phyloP scores from a whole-genome alignment of 2,329 filamentous ascomycete species.

The Penicillium sp. region DNA sequence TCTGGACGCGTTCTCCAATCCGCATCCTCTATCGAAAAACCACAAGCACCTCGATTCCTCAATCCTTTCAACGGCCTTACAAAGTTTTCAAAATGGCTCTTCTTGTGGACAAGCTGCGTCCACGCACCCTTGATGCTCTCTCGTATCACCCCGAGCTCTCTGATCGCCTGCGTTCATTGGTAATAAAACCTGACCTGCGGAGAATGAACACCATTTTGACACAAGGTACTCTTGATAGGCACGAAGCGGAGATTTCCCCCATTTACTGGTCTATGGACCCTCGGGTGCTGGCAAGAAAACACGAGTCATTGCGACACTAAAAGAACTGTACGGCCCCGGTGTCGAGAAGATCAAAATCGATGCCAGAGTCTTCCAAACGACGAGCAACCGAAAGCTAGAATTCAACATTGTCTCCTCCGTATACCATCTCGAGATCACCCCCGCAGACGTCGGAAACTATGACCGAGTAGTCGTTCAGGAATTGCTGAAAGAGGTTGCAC shows the following conservation, averaged over 20 bases:
- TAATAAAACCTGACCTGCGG: conserved; percentile 42
- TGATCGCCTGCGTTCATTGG: conserved; percentile 78
- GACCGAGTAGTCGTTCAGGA: conserved; percentile 96
- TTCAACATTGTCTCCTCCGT: conserved; percentile 98
- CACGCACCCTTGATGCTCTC: conserved; percentile 54
- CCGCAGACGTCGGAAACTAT: conserved; percentile 93
- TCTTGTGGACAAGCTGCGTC: conserved; percentile 63
- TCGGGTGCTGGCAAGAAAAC: conserved; percentile 98
- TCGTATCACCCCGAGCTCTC: conserved; percentile 90
- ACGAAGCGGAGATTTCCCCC: conserved; percentile 94
- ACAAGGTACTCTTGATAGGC: conserved; percentile 56
- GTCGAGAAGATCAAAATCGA: conserved; percentile 99
- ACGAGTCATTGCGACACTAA: conserved; percentile 88
- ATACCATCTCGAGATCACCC: conserved; percentile 98
- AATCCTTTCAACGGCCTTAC: not conserved
- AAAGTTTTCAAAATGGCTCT: conserved; percentile 54
- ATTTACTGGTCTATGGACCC: conserved; percentile 93
- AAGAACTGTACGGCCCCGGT: conserved; percentile 90
- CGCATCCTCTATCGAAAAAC: conserved; percentile 14
- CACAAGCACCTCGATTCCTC: not conserved
- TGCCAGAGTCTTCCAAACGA: conserved; percentile 92
- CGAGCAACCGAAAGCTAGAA: conserved; percentile 92
- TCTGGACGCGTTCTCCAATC: conserved; percentile 36
- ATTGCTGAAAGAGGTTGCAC: conserved; percentile 92
- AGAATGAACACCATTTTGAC: conserved; percentile 8